Evolutionary conservation across 1,284 basidiomycete species (phyloP).

Genomic region (Cutaneotrichosporon mucoides): DNA sequence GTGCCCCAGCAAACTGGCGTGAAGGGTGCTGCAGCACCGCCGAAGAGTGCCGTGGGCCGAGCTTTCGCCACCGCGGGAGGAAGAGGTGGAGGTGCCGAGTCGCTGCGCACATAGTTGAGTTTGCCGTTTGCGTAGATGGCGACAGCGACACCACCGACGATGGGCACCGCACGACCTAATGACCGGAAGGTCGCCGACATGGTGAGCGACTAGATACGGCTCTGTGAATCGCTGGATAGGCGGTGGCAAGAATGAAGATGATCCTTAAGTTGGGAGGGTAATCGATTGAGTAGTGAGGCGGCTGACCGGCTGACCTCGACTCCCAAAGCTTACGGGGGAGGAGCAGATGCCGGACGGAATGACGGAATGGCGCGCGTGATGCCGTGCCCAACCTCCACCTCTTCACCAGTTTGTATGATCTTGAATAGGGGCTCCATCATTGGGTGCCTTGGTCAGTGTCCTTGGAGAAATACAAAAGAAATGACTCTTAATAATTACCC

Average conservation of each 20-base stretch:
- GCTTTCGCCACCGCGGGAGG: background rate
- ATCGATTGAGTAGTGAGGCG: too few relatives aligned
- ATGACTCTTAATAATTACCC: background rate
- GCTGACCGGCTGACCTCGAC: too few relatives aligned
- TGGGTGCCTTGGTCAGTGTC: too few relatives aligned
- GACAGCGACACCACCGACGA: slow-evolving; percentile 1
- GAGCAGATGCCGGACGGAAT: too few relatives aligned
- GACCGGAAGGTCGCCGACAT: background rate
- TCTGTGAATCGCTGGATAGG: background rate
- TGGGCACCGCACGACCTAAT: slow-evolving; percentile 1
- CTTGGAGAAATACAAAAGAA: background rate
- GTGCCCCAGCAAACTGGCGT: slow-evolving; percentile 43
- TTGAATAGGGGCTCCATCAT: too few relatives aligned
- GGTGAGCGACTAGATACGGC: background rate
- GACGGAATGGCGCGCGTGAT: too few relatives aligned
- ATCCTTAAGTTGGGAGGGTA: too few relatives aligned
- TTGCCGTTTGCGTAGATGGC: slow-evolving; percentile 2
- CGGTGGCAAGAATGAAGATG: background rate
- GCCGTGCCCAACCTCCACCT: too few relatives aligned
- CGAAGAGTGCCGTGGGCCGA: background rate
- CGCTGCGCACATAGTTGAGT: slow-evolving; percentile 6
- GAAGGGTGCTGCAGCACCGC: slow-evolving; percentile 2
- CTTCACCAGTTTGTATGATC: too few relatives aligned
- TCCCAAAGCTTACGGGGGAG: too few relatives aligned
- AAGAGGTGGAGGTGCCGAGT: slow-evolving; percentile 7